Conservation (phyloP, 1,284 basidiomycete species). For the Cutaneotrichosporon cyanovorans region DNA sequence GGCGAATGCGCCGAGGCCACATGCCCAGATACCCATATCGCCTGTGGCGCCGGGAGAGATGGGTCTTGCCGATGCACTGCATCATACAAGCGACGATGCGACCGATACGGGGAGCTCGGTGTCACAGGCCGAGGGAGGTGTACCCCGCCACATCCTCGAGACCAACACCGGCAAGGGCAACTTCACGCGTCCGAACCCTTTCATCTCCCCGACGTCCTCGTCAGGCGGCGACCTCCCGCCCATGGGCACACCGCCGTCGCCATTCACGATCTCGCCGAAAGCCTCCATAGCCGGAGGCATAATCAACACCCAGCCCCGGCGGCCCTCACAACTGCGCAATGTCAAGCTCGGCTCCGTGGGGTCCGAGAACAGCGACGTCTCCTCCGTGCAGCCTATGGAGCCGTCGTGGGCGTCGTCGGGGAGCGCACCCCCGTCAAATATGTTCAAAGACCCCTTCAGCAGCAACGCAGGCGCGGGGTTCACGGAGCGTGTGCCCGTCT, state of each 20-base stretch:
- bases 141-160: neutral
- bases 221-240: neutral
- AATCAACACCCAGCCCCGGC: constrained; percentile 26
- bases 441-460: constrained; percentile 43
- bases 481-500: neutral
- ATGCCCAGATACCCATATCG: neutral
- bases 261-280: constrained; percentile 31
- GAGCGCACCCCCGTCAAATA: constrained; percentile 12
- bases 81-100: constrained; percentile 23
- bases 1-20: constrained; percentile 15
- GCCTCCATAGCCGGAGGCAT: constrained; percentile 16
- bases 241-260: constrained; percentile 28
- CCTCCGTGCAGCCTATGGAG: constrained; percentile 24
- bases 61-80: constrained; percentile 25
- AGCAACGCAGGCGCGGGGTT: neutral
- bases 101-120: constrained; percentile 10
- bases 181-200: constrained; percentile 10
- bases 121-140: neutral
- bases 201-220: constrained; percentile 4
- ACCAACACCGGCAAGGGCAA: neutral
- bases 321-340: constrained; percentile 43
- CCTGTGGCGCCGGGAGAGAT: constrained; percentile 3
- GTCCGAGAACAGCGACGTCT: constrained; percentile 22
- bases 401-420: constrained; percentile 30
- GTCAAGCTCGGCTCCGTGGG: constrained; percentile 36